Base-by-base conservation (phyloP, 805 yeast genomes). In the Ogataea glucozyma region DNA sequence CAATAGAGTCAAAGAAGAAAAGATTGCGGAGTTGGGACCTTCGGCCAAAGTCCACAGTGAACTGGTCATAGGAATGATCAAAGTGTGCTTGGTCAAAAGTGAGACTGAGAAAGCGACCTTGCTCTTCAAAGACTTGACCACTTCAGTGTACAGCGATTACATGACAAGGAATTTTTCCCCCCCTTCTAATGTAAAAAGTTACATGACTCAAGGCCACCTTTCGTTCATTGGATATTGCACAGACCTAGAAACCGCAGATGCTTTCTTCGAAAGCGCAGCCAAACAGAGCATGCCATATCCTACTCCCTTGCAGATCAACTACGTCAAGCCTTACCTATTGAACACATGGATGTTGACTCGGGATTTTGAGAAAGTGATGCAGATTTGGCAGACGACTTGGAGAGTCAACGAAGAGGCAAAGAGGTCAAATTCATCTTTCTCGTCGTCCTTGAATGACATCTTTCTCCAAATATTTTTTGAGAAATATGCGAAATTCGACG, bases 221-320 rank as follows among this genome's bases (percentile, higher is more conserved):
- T 71, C 83, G 4, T 87, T 88, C 54, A 80, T 88, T 57, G 93
- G 93, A 34, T 79, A 77, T 51, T 84, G 88, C 62, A 73, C 74
- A 54, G 89, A 87, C 59, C 68, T 83, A 44, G 69, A 71, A 31
- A 81, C 88, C 33, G 86, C 95, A 2, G 76, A 76, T 54, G 76
- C 79, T 26, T 88, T 87, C 58, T 86, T 84, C 59, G 81, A 81
- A 52, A 83, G 83, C 58, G 90, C 88, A 4, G 63, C 84, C 31
- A 71, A 72, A 40, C 73, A 72, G 46, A 79, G 78, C 47, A 76
- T 85, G 70, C 95, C 95, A 9, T 87, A 87, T 60, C 68, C 69
- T 38, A 80, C 86, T 11, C 78, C 76, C 31, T 69, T 85, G 48
- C 89, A 85, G 61, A 86, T 85, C 9, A 85, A 88, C 21, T 78